phyloP scores from a whole-genome alignment of 306 rosid species.

The peach (Prunus persica) region Prunus_persica_NCBIv2 NC_034011.1:885501-886000 shows the following conservation, averaged over 20 bases:
- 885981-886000: conserved; percentile 64
- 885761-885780: too few relatives aligned
- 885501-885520: conserved; percentile 74
- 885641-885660: not conserved
- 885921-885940: conserved; percentile 40
- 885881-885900: conserved; percentile 63
- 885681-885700: not conserved
- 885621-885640: not conserved
- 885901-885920: conserved; percentile 44
- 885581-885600: conserved; percentile 74
- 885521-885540: conserved; percentile 78
- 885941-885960: conserved; percentile 42
- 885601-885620: not conserved
- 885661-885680: not conserved
- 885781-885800: too few relatives aligned
- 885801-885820: too few relatives aligned
- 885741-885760: too few relatives aligned
- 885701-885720: too few relatives aligned
- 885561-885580: conserved; percentile 80
- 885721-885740: too few relatives aligned
- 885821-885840: not conserved
- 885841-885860: conserved; percentile 88
- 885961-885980: conserved; percentile 60
- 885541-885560: conserved; percentile 60
- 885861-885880: conserved; percentile 84